phyloP scores from a whole-genome alignment of 345 rosid species.

The Eucalyptus pauciflora region DNA sequence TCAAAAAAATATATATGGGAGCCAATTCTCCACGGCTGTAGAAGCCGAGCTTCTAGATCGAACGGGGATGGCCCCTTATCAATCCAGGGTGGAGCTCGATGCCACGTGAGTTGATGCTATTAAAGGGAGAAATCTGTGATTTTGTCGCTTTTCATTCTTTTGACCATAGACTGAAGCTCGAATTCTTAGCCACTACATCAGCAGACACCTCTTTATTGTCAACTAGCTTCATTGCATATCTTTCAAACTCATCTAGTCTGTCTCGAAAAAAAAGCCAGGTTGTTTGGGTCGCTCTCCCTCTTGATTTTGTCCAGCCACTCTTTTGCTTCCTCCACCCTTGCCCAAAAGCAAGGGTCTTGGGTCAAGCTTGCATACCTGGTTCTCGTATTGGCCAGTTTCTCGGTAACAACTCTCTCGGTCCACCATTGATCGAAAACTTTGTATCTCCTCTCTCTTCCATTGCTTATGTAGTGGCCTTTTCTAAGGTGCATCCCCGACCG shows the following conservation, averaged over 20 bases:
- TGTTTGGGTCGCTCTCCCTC: neutral
- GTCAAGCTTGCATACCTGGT: neutral
- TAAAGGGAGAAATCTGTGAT: too few relatives aligned
- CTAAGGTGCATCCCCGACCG: neutral
- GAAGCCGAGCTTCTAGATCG: too few relatives aligned
- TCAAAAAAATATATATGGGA: too few relatives aligned
- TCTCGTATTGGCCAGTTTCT: constrained; percentile 12
- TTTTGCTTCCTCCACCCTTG: neutral
- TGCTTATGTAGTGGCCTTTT: constrained; percentile 14
- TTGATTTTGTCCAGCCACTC: neutral
- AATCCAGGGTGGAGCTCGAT: too few relatives aligned
- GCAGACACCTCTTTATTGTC: neutral
- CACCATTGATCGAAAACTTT: constrained; percentile 59
- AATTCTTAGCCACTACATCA: neutral
- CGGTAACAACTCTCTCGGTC: constrained; percentile 2
- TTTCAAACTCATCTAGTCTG: neutral
- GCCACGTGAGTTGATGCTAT: too few relatives aligned
- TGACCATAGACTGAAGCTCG: neutral
- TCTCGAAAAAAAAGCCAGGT: neutral
- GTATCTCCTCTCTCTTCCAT: constrained; percentile 66
- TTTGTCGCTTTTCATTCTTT: neutral
- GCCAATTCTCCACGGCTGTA: too few relatives aligned
- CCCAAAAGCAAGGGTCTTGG: constrained; percentile 82
- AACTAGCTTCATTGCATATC: neutral
- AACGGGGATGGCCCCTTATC: too few relatives aligned